Percentiles rank a stretch among this genome's conserved stretches.
Evolutionary conservation across 2,329 filamentous ascomycete species (phyloP).

Genomic region (Thermomyces lanuginosus): DNA sequence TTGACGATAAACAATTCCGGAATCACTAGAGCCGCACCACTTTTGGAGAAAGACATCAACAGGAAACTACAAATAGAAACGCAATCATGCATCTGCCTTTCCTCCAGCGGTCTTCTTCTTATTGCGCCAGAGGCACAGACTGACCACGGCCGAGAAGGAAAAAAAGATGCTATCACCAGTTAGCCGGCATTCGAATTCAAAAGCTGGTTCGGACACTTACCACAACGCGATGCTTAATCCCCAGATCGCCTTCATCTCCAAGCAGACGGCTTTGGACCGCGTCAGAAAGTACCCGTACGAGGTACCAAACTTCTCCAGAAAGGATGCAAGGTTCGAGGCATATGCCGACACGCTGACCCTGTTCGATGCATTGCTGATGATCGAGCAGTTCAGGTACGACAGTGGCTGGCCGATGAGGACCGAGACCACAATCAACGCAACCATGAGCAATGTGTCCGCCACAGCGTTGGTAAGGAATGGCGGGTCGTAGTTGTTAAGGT

Average conservation of each 20-base stretch:
- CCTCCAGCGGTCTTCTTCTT: constrained; percentile 13
- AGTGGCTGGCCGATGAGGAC: constrained; percentile 66
- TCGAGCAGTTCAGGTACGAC: constrained; percentile 57
- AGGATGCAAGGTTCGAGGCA: constrained; percentile 36
- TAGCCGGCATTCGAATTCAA: not conserved
- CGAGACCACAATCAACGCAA: constrained; percentile 63
- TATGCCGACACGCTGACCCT: constrained; percentile 34
- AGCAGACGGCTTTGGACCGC: constrained; percentile 51
- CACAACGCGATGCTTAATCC: constrained; percentile 65
- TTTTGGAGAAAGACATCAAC: too few relatives aligned
- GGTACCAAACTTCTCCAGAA: constrained; percentile 35
- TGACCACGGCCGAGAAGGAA: constrained; percentile 44
- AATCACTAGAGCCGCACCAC: too few relatives aligned
- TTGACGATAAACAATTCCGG: too few relatives aligned
- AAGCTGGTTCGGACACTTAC: constrained; percentile 24
- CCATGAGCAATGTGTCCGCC: constrained; percentile 49
- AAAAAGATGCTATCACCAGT: constrained; percentile 41
- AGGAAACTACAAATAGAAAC: not conserved
- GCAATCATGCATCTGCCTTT: constrained; percentile 8
- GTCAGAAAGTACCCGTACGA: constrained; percentile 42
- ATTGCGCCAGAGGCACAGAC: constrained; percentile 46
- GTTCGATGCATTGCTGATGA: constrained; percentile 33
- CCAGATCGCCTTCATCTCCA: constrained; percentile 77
- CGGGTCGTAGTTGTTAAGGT: too few relatives aligned
- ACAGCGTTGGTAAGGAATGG: too few relatives aligned